Percentiles rank a stretch among this genome's conserved stretches.
Evolutionary conservation across 2,329 filamentous ascomycete species (phyloP).

Genomic region (Ophiognomonia clavigignenti-juglandacearum): DNA sequence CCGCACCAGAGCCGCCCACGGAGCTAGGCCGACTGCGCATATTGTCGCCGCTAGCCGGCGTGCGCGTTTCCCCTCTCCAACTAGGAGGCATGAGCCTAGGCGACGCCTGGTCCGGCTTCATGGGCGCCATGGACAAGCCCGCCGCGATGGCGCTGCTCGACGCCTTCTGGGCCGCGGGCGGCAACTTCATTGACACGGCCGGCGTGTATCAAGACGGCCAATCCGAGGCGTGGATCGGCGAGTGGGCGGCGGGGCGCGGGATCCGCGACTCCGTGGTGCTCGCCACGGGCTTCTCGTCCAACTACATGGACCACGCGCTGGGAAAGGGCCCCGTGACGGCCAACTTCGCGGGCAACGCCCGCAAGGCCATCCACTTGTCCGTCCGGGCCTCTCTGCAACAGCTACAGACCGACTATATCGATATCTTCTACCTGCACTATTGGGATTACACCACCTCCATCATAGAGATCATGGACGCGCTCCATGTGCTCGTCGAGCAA

Average conservation of each 20-base stretch:
- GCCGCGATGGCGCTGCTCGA: slow-evolving; percentile 61
- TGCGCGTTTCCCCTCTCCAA: slow-evolving; percentile 63
- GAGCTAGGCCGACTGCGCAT: slow-evolving; percentile 62
- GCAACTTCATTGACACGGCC: slow-evolving; percentile 70
- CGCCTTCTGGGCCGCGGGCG: slow-evolving; percentile 57
- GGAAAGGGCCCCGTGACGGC: slow-evolving; percentile 27
- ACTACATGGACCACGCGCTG: slow-evolving; percentile 51
- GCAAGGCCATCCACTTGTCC: slow-evolving; percentile 55
- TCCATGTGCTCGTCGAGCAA: slow-evolving; percentile 45
- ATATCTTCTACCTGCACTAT: slow-evolving; percentile 52
- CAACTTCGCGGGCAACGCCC: slow-evolving; percentile 54
- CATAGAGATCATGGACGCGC: slow-evolving; percentile 54
- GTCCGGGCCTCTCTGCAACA: slow-evolving; percentile 53
- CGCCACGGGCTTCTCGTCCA: slow-evolving; percentile 65
- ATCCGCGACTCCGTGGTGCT: slow-evolving; percentile 64
- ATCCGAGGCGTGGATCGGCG: slow-evolving; percentile 61
- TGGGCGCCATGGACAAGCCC: slow-evolving; percentile 63
- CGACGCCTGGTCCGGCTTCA: slow-evolving; percentile 41
- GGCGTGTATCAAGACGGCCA: slow-evolving; percentile 63
- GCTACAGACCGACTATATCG: slow-evolving; percentile 65
- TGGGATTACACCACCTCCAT: slow-evolving; percentile 54
- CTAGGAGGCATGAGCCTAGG: slow-evolving; percentile 49
- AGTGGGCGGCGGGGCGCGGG: slow-evolving; percentile 63
- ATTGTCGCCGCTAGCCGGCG: slow-evolving; percentile 58
- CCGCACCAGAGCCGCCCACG: no score